Evolutionary conservation across 1,284 basidiomycete genomes (phyloP).

Genomic region (Schizophyllum commune): DNA sequence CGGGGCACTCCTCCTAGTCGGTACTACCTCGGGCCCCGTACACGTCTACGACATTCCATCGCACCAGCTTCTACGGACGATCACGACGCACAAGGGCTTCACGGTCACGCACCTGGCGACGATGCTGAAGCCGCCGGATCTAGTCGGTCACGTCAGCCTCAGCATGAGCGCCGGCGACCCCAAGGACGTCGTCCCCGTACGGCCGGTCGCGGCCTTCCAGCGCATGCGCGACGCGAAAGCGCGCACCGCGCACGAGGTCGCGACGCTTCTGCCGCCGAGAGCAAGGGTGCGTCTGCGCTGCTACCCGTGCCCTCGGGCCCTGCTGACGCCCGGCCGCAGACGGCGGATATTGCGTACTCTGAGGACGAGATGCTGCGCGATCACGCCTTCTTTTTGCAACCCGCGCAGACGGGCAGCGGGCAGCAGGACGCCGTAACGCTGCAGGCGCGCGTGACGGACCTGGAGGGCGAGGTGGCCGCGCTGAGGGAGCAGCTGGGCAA

Average conservation of each 20-base stretch:
- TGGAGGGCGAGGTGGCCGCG: conserved; percentile 63
- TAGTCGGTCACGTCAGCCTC: conserved; percentile 65
- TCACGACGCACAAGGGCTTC: conserved; percentile 65
- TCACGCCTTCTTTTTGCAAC: conserved; percentile 51
- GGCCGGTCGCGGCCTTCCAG: conserved; percentile 61
- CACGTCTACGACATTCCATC: conserved; percentile 84
- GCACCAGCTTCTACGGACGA: conserved; percentile 79
- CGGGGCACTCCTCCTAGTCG: conserved; percentile 65
- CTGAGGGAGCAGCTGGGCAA: conserved; percentile 65
- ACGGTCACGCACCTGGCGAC: conserved; percentile 71
- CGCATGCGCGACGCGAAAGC: conserved; percentile 58
- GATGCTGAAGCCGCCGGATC: conserved; percentile 76
- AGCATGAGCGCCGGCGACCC: conserved; percentile 40
- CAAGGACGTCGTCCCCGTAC: conserved; percentile 56
- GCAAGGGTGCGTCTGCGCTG: conserved; percentile 6
- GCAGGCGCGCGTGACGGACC: conserved; percentile 52
- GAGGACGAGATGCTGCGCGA: conserved; percentile 51
- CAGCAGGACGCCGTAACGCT: conserved; percentile 31
- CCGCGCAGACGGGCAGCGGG: conserved; percentile 21
- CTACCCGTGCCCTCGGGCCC: conserved; percentile 1
- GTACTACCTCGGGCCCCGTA: conserved; percentile 69
- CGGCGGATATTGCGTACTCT: conserved; percentile 30
- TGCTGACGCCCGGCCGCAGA: conserved; percentile 13
- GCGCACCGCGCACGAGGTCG: conserved; percentile 61
- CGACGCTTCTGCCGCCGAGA: conserved; percentile 44